Base-by-base conservation (phyloP, 306 rosid genomes). In the Cucumis melo region DNA sequence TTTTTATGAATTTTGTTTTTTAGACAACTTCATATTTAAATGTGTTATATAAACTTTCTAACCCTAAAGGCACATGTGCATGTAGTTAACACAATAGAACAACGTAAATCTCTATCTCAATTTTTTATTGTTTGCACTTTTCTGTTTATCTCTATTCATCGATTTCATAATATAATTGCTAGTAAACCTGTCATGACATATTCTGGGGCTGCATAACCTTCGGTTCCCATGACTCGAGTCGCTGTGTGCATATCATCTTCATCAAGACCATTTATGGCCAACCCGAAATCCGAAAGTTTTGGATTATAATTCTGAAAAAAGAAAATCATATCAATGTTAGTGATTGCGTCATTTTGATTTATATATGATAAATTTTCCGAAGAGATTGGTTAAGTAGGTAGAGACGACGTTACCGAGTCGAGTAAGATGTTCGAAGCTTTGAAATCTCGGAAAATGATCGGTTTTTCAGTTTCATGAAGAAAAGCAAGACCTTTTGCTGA, bases 201-300 rank as follows among this genome's bases (percentile, higher is more conserved):
- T 82, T 92, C 99, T 0, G 98, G 99, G 60, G 96, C 99, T 16
- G 97, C 99, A 67, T 94, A 94, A 65, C 99, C 99, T 76, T 80
- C 86, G 0, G 99, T 94, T 10, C 99, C 99, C 99, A 94, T 90
- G 27, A 90, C 87, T 1, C 80, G 79, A 15, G 96, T 88, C 51
- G 93, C 82, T 15, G 89, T 54, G 56, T 92, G 93, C 5, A 92
- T 82, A 57, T 94, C 83, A n/a, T 90, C 83, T 53, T 89, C 92
- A 64, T 87, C 87, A 5, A 92, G 93, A 51, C 93, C 96, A 50
- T 94, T 91, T 10, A 85, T 89, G 56, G 99, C 99, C 36, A 94
- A 85, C 39, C 99, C 99, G 1, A 94, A 94, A 85, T 94, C 99
- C 1, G 96, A 92, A 32, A 94, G 90, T 85, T 92, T 94, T 12